Base-by-base conservation (phyloP, 2,329 filamentous ascomycete species). In the Pestalotiopsis fici region DNA sequence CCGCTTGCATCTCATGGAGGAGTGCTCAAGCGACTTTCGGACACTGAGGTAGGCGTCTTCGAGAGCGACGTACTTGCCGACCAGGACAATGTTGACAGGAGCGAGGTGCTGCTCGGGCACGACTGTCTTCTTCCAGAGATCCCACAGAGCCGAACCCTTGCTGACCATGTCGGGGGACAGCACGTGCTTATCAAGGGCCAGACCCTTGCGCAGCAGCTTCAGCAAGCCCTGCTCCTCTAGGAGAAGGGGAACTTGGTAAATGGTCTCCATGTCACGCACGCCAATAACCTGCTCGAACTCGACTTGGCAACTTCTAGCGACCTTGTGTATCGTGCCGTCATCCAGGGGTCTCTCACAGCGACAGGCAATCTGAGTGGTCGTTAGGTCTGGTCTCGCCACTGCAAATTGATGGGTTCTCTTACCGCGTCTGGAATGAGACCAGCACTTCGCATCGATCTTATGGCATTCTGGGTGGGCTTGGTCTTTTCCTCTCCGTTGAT, bases 181-280 rank as follows among this genome's bases (percentile, higher is more conserved):
- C 12, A 77, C 73, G 59, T 91, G 75, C 21, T 82, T 78, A 69
- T 92, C 87, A 12, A 97, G 86, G 43, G 86, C 84, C 37, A 98
- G 85, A 21, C 89, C 85, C 21, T 86, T 81, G 47, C 85, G 86
- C 65, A 98, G 83, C n/a, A 89, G 86, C 13, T 84, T 79, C 9
- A 95, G 83, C 2, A 98, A 84, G 27, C 90, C 88, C 81, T 98
- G 93, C 72, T 94, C 86, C 73, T 95, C 88, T 15, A 98, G 90
- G 27, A 98, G 91, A n/a, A 98, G 85, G 0, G 96, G 96, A 2
- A 98, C 95, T 71, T 97, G 95, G 81, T 99, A 99, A 64, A 93
- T 97, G 13, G 94, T 94, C 23, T 91, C 86, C 80, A 98, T 93
- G 78, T 98, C 92, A 73, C 92, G 91, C 12, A 99, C 95, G n/a